phyloP scores from a whole-genome alignment of 345 rosid genomes.

The Aethionema arabicum region DNA sequence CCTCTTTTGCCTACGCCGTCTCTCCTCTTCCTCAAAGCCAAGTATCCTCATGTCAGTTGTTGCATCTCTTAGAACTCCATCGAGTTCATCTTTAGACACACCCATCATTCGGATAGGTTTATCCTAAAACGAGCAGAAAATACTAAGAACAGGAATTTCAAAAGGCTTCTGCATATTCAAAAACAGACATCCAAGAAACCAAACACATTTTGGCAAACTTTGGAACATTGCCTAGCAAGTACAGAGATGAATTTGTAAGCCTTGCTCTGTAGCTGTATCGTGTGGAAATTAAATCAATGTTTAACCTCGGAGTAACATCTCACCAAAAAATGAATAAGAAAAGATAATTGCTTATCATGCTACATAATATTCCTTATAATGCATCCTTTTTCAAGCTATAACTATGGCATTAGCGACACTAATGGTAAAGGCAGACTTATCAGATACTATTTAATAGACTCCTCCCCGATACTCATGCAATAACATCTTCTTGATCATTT shows the following conservation, averaged over 20 bases:
- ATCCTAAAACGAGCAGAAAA: constrained; percentile 42
- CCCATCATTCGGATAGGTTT: constrained; percentile 93
- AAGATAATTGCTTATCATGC: background rate
- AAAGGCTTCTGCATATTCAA: background rate
- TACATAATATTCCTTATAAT: background rate
- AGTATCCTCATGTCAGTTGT: constrained; percentile 62
- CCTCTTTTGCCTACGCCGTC: constrained; percentile 57
- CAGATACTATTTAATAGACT: too few relatives aligned
- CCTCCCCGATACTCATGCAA: background rate
- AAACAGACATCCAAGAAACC: constrained; percentile 4
- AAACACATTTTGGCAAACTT: background rate
- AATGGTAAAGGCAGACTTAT: too few relatives aligned
- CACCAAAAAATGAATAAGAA: background rate
- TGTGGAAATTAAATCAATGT: background rate
- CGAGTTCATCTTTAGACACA: constrained; percentile 66
- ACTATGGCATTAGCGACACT: background rate
- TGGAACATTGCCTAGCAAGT: background rate
- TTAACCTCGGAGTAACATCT: background rate
- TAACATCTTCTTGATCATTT: background rate
- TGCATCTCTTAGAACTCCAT: constrained; percentile 50
- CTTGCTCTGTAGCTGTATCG: background rate
- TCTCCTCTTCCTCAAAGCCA: constrained; percentile 93
- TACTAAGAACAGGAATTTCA: constrained; percentile 1
- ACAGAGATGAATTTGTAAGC: background rate
- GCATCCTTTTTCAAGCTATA: background rate